phyloP scores from a whole-genome alignment of 1,284 basidiomycete species.

The Coniferiporia sulphurascens region DNA sequence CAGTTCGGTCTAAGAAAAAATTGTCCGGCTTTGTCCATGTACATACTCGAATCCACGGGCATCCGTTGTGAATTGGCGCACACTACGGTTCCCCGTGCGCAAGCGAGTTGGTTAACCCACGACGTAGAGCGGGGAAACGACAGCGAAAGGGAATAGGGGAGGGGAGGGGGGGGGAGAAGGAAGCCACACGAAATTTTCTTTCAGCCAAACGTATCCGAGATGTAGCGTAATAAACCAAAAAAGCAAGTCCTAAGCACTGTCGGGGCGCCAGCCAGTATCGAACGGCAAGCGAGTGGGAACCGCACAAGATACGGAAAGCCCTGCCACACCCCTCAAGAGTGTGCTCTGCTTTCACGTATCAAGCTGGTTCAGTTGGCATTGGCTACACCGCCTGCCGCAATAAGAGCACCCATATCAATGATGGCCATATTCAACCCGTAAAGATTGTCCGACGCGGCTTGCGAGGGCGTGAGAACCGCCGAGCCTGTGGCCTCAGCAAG shows the following conservation, averaged over 20 bases:
- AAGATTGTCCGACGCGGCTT: slow-evolving; percentile 30
- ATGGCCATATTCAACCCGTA: slow-evolving; percentile 33
- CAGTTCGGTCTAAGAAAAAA: not conserved
- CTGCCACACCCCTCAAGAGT: slow-evolving; percentile 1
- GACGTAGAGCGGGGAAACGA: not conserved
- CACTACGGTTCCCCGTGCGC: not conserved
- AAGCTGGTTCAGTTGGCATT: not conserved
- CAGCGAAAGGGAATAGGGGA: not conserved
- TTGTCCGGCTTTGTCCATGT: not conserved
- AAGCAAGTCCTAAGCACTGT: not conserved
- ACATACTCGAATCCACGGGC: not conserved
- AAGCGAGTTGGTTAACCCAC: not conserved
- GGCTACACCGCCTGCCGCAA: slow-evolving; percentile 25
- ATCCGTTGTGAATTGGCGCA: not conserved
- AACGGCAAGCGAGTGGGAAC: not conserved
- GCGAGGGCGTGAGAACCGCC: slow-evolving; percentile 18
- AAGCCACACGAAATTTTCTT: slow-evolving; percentile 1
- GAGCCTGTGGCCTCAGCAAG: slow-evolving; percentile 30
- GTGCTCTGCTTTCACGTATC: not conserved
- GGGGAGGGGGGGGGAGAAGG: not conserved
- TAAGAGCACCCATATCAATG: slow-evolving; percentile 33
- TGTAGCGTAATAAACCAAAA: slow-evolving; percentile 5
- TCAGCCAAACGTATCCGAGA: not conserved
- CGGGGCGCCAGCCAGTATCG: slow-evolving; percentile 4
- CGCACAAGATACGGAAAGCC: not conserved